Evolutionary conservation across 2,329 filamentous ascomycete genomes (phyloP).

Genomic region (Aspergillus fumigatus): DNA sequence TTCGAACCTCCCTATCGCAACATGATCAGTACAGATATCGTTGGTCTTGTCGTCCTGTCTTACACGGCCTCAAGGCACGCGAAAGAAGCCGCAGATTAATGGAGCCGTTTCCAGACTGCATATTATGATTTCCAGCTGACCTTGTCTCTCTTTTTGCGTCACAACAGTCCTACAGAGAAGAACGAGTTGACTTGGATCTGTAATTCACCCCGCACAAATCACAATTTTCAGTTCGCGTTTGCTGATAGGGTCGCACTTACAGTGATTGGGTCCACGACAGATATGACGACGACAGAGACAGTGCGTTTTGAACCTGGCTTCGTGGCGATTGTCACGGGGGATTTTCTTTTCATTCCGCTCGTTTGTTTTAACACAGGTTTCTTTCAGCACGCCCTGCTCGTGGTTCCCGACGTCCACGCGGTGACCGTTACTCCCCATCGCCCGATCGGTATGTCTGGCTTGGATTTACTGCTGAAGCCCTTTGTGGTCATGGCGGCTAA

Average conservation of each 20-base stretch:
- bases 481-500: neutral
- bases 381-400: constrained; percentile 39
- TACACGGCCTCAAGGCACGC: constrained; percentile 22
- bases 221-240: neutral
- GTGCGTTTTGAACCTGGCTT: constrained; percentile 27
- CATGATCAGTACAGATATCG: constrained; percentile 31
- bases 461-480: neutral
- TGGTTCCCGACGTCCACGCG: constrained; percentile 37
- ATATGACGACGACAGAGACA: constrained; percentile 67
- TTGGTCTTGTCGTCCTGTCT: constrained; percentile 22
- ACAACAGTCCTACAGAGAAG: constrained; percentile 43
- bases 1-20: constrained; percentile 35
- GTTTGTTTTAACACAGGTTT: constrained; percentile 17
- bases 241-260: constrained; percentile 1
- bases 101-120: constrained; percentile 31
- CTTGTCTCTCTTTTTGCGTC: constrained; percentile 31
- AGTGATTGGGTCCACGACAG: constrained; percentile 95
- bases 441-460: constrained; percentile 30
- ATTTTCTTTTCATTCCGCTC: neutral
- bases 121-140: constrained; percentile 43
- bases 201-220: constrained; percentile 20
- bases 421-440: constrained; percentile 33
- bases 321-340: neutral
- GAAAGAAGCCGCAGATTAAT: constrained; percentile 25
- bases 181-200: constrained; percentile 45